Conservation (phyloP, 2,329 filamentous ascomycete genomes). For the Madurella fahalii region DNA sequence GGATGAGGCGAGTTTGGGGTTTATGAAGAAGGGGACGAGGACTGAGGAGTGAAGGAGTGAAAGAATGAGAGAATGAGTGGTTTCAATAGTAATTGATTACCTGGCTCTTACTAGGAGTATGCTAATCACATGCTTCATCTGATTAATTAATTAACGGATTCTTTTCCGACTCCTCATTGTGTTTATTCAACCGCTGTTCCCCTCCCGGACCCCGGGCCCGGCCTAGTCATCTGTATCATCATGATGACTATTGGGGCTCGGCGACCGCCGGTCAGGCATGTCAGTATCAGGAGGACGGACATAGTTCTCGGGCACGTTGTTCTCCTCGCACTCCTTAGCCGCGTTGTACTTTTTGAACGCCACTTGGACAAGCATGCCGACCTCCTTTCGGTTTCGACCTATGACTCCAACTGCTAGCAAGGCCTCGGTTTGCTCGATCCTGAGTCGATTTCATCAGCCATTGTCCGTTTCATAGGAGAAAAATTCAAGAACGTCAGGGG, state of each 20-base stretch:
- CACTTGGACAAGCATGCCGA: constrained; percentile 40
- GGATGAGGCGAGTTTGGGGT: constrained; percentile 32
- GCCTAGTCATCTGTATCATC: too few species aligned
- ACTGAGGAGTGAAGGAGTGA: not conserved
- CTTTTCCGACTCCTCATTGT: too few species aligned
- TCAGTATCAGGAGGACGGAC: constrained; percentile 4
- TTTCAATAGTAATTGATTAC: too few species aligned
- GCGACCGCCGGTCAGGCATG: not conserved
- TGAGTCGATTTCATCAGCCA: not conserved
- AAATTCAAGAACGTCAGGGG: not conserved
- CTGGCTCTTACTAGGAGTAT: too few species aligned
- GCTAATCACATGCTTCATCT: too few species aligned
- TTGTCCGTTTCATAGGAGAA: not conserved
- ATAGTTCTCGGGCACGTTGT: constrained; percentile 32
- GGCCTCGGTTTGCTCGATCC: constrained; percentile 49
- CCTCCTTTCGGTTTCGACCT: constrained; percentile 40
- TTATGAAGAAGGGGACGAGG: constrained; percentile 23
- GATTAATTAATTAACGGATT: too few species aligned
- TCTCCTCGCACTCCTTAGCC: constrained; percentile 39
- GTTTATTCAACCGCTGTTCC: too few species aligned
- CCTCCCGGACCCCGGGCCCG: too few species aligned
- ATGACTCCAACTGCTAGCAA: constrained; percentile 40
- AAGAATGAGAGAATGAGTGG: not conserved
- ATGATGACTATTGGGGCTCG: not conserved
- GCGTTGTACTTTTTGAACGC: constrained; percentile 43